A percentile compares a stretch with the other conserved stretches of the same genome.
Evolutionary conservation across 805 yeast genomes (phyloP).

Genomic region (Myxozyma melibiosi): DNA sequence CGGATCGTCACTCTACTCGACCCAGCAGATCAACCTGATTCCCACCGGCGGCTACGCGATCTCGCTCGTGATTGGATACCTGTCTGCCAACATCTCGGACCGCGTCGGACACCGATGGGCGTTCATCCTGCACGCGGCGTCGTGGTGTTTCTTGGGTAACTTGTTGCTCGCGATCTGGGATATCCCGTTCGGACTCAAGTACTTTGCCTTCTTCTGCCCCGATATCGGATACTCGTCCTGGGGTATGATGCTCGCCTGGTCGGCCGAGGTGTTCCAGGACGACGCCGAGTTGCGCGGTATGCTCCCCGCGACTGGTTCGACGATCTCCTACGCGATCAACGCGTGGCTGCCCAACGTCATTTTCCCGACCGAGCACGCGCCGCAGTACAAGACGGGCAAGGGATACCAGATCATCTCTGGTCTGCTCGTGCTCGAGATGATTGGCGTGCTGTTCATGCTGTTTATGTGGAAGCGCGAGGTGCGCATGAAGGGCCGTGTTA

Average conservation of each 20-base stretch:
- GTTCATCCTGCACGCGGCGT: slow-evolving; percentile 34
- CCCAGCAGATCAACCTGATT: slow-evolving; percentile 40
- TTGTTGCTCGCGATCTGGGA: slow-evolving; percentile 48
- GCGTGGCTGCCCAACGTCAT: slow-evolving; percentile 45
- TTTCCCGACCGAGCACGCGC: slow-evolving; percentile 44
- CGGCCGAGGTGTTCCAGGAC: slow-evolving; percentile 38
- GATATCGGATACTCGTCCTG: slow-evolving; percentile 27
- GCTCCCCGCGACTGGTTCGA: slow-evolving; percentile 42
- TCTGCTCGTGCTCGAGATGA: slow-evolving; percentile 23
- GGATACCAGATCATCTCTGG: slow-evolving; percentile 40
- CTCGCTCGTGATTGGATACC: slow-evolving; percentile 39
- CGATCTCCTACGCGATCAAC: slow-evolving; percentile 41
- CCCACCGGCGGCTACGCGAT: slow-evolving; percentile 44
- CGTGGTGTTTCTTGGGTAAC: slow-evolving; percentile 33
- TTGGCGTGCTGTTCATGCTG: slow-evolving; percentile 25
- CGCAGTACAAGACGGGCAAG: slow-evolving; percentile 41
- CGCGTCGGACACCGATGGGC: slow-evolving; percentile 40
- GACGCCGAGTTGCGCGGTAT: slow-evolving; percentile 39
- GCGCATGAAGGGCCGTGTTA: slow-evolving; percentile 22
- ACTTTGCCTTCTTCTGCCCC: slow-evolving; percentile 32
- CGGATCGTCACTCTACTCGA: slow-evolving; percentile 33
- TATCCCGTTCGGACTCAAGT: slow-evolving; percentile 45
- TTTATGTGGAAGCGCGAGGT: slow-evolving; percentile 25
- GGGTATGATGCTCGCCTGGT: slow-evolving; percentile 38
- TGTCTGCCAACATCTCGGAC: slow-evolving; percentile 41